These are phyloP conservation scores for Nicotiana otophora DNA, from an alignment of 257 asterid species.

Conservation along the genomic window DNA sequence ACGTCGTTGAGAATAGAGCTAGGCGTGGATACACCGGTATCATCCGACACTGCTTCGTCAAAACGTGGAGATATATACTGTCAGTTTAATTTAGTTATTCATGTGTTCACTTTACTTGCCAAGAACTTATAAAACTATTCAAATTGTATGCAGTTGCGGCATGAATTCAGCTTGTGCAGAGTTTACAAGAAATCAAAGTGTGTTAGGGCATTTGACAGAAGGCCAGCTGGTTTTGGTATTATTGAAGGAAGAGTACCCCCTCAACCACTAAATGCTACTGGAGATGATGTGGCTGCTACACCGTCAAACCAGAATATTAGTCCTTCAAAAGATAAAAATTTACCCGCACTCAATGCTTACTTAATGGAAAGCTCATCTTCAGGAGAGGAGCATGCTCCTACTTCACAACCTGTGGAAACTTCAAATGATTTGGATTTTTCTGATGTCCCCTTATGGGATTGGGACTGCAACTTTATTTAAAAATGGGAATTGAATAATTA, in stretches of 20 bases:
- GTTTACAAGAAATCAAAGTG: slow-evolving; percentile 40
- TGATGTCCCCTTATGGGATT: slow-evolving; percentile 20
- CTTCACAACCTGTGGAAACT: neutral
- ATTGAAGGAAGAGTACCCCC: neutral
- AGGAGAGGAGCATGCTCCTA: neutral
- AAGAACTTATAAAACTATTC: neutral
- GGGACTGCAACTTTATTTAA: slow-evolving; percentile 12
- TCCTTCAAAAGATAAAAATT: no score
- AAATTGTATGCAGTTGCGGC: slow-evolving; percentile 20
- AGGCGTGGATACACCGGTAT: no score
- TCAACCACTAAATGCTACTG: neutral
- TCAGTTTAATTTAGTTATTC: no score
- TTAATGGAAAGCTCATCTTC: no score
- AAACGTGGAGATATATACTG: no score
- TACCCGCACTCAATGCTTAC: no score
- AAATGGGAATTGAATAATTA: neutral
- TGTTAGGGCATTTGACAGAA: slow-evolving; percentile 47
- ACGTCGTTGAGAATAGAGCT: no score
- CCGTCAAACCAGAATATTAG: neutral
- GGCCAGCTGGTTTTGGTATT: slow-evolving; percentile 25
- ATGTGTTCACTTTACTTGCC: no score
- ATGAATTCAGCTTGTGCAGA: slow-evolving; percentile 51
- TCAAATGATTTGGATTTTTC: neutral
- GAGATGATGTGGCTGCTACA: neutral
- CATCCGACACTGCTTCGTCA: no score